phyloP scores from a whole-genome alignment of 1,284 basidiomycete genomes.

The Coriolopsis trogii region DNA sequence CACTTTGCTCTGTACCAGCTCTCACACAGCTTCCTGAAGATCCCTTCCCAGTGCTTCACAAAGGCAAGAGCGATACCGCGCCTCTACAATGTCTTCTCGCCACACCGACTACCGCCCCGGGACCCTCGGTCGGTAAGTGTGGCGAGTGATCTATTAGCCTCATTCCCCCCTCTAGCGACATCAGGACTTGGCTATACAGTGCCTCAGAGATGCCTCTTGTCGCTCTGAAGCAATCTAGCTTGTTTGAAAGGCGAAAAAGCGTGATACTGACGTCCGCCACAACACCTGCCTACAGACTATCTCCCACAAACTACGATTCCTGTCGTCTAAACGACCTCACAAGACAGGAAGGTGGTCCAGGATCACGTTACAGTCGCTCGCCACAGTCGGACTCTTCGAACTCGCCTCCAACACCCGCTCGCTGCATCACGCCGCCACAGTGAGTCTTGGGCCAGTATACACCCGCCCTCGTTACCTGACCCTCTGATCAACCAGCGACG shows the following conservation, averaged over 20 bases:
- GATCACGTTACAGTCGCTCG: background rate
- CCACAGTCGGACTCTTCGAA: constrained; percentile 3
- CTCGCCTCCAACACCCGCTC: constrained; percentile 6
- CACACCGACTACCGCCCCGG: constrained; percentile 4
- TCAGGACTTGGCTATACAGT: background rate
- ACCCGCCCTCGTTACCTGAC: background rate
- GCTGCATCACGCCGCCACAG: background rate
- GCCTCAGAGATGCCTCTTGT: background rate
- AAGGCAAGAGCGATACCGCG: background rate
- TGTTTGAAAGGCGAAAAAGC: background rate
- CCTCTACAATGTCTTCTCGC: constrained; percentile 15
- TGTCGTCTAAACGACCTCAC: background rate
- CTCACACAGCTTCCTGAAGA: constrained; percentile 1
- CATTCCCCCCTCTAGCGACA: background rate
- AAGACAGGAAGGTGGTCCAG: background rate
- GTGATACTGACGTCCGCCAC: constrained; percentile 19
- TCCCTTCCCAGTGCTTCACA: background rate
- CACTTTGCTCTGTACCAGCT: constrained; percentile 3
- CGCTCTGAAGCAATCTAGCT: background rate
- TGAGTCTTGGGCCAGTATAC: background rate
- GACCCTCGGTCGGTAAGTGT: constrained; percentile 21
- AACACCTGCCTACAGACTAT: constrained; percentile 2
- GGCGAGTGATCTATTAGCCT: constrained; percentile 10
- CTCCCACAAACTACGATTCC: constrained; percentile 1
- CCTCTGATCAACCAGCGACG: background rate